phyloP scores from a whole-genome alignment of 805 yeast genomes.

The Candida qinlingensis region DNA sequence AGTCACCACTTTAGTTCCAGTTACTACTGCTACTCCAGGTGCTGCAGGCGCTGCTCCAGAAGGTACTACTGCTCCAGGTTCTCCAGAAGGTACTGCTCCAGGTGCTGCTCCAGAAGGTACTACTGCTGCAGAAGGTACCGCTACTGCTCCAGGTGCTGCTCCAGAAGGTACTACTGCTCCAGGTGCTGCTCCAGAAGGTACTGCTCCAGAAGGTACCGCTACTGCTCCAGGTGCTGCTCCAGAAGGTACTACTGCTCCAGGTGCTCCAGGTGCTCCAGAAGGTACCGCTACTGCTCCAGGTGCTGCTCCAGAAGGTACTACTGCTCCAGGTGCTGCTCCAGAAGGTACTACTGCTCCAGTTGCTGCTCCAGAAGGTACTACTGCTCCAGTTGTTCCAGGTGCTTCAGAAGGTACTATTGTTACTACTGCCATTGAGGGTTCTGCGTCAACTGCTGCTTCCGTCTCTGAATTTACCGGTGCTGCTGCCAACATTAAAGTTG shows the following conservation, averaged over 20 bases:
- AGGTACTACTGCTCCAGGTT: constrained; percentile 3
- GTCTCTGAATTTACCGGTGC: constrained; percentile 15
- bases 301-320: constrained; percentile 2
- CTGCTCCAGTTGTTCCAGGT: constrained; percentile 7
- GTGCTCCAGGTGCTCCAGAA: constrained; percentile 2
- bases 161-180: neutral
- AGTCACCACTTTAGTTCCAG: constrained; percentile 7
- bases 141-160: constrained; percentile 4
- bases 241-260: neutral
- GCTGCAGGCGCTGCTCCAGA: constrained; percentile 3
- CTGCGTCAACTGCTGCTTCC: constrained; percentile 5
- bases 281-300: constrained; percentile 7
- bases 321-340: constrained; percentile 1
- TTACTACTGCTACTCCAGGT: constrained; percentile 7
- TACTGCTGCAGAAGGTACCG: constrained; percentile 11
- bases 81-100: constrained; percentile 5
- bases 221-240: constrained; percentile 5
- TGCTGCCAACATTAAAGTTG: constrained; percentile 21
- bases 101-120: constrained; percentile 6
- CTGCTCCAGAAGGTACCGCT: constrained; percentile 3
- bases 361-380: constrained; percentile 8
- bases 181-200: too few relatives aligned
- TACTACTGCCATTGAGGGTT: constrained; percentile 1
- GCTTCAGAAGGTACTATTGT: neutral
- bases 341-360: constrained; percentile 5